Evolutionary conservation across 2,329 filamentous ascomycete species (phyloP), one percentile per base, ranked within the genome.

Genomic region (Phaeophleospora eucalypticola): DNA sequence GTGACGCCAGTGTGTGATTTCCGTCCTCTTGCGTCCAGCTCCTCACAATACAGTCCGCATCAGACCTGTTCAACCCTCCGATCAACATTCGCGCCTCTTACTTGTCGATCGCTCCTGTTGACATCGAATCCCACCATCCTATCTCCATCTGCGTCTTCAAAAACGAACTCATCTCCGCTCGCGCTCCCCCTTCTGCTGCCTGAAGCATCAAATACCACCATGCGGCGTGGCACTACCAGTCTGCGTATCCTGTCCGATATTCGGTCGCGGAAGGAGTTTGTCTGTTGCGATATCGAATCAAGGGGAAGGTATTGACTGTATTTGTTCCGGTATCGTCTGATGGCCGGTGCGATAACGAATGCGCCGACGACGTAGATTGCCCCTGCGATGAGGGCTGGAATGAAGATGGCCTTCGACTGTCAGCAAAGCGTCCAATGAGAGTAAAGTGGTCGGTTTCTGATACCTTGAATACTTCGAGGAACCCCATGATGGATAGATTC

Each of bases 131-230:
- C 71, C 3, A 73, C 65, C 70, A 74, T 71, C 43, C 66, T 67
- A 58, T 74, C 71, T 35, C 71, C 69, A 54, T 74, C 71, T 46
- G 69, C 70, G 27, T 70, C 70, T 36, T 68, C 70, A 47, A 73
- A 73, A 4, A 55, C 45, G 19, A 68, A 56, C 24, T 67, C 65
- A 33, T 72, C 68, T 18, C 43, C 54, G 35, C 48, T 56, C 36
- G 24, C 46, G 34, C 51, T 60, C 21, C 48, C 58, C 36, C 46
- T 46, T 19, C 58, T 44, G 12, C 46, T 46, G 12, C 45, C 46
- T n/a, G 45, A 38, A 3, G 60, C 66, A 45, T 68, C 63, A 1
- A 67, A 54, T 3, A 67, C 56, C 4, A 57, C 45, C 19, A 57
- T 48, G 14, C 58, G 51, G 17, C 60, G 58, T 3, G 67, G 64